Conservation (phyloP, 108 stramenopile species). For the Schizochytrium sp. region DNA sequence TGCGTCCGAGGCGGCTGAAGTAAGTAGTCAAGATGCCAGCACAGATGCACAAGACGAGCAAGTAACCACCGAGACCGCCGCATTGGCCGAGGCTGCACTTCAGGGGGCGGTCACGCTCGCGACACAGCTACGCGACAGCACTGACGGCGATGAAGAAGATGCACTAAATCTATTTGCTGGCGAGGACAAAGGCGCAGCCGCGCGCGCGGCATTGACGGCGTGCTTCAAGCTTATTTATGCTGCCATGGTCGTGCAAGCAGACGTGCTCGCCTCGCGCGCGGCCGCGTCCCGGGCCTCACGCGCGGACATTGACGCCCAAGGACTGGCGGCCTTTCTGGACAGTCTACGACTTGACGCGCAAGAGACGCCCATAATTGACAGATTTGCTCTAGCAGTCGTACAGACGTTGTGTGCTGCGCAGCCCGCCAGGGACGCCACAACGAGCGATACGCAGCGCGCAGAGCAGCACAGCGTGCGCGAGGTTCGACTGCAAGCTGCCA, state of each 20-base stretch:
- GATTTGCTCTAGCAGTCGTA: background rate
- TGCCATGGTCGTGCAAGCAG: background rate
- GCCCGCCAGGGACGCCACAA: background rate
- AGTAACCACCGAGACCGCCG: background rate
- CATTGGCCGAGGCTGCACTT: background rate
- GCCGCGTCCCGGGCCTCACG: background rate
- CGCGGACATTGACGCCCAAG: background rate
- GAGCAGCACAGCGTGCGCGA: background rate
- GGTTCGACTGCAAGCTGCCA: background rate
- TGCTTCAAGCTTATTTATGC: background rate
- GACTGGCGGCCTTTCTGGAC: background rate
- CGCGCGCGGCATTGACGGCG: background rate
- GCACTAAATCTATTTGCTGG: background rate
- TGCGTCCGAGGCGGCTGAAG: too few species aligned
- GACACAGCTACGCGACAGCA: background rate
- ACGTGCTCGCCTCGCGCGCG: background rate
- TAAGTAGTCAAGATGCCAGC: too few species aligned
- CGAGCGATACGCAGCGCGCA: background rate
- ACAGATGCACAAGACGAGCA: too few species aligned
- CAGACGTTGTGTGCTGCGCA: background rate
- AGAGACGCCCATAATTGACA: background rate
- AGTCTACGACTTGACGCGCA: background rate
- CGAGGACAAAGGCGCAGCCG: background rate
- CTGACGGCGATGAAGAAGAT: too few species aligned
- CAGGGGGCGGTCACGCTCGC: background rate